Evolutionary conservation across 225 moss, liverwort and hornwort genomes (phyloP), one percentile per base, ranked within the genome.

Genomic region (Physcomitrellopsis africana): DNA sequence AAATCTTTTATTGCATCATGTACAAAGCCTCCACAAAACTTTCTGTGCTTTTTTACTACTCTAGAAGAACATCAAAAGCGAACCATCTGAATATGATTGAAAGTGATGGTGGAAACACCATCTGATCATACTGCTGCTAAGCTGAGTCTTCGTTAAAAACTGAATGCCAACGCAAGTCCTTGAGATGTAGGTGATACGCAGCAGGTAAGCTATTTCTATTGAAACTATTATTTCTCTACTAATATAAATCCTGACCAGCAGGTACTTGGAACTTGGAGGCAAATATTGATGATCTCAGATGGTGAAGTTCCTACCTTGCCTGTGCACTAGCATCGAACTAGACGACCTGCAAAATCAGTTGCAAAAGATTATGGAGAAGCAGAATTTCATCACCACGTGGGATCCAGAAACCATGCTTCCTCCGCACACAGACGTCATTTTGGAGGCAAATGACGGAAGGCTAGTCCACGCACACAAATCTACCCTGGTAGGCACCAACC

Each of bases 321-420:
- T 87, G 80, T 87, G 87, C 72, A 84, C 84, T 65, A 77, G 80
- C 22, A 63, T 75, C 0, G 84, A 87, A 68, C 67, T 82, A 8
- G 82, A 80, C 23, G 82, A 84, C 32, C 9, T 85, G 26, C 79
- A 84, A 72, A 80, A 77, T n/a, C 81, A 84, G 61, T 77, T 87
- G 87, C 84, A 82, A 51, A 84, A 75, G 70, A 72, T 84, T 24
- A 37, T 49, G 56, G 84, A 82, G 68, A 87, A 76, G 72, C 84
- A 87, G 55, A 80, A 68, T 17, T 87, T 87, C 45, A 80, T 85
- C 11, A 74, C 82, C 60, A 42, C 77, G 43, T 87, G 87, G 87
- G 87, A 84, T 60, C 80, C 84, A 0, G 87, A 87, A 49, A 85
- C 87, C 3, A 77, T 84, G 87, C 84, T 87, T n/a, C 87, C 87